These are phyloP conservation scores for Dispira simplex DNA, from an alignment of 192 early-diverging fungal genomes.

Conservation along the genomic window DNA sequence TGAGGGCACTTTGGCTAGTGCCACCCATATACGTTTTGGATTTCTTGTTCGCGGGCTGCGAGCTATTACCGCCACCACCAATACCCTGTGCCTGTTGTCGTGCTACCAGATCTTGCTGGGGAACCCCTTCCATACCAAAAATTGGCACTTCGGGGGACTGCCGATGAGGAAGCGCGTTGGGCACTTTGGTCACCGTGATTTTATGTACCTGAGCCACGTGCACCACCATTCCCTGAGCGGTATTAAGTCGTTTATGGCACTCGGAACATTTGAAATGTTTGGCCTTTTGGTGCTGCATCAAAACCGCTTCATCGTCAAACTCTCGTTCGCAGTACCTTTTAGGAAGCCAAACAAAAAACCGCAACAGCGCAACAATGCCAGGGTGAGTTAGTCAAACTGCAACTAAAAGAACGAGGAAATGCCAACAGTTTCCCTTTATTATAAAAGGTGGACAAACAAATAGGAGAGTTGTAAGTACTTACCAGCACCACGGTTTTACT, in stretches of 20 bases:
- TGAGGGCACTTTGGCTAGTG: slow-evolving; percentile 22
- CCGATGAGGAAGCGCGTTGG: slow-evolving; percentile 70
- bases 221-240: slow-evolving; percentile 77
- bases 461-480: slow-evolving; percentile 10
- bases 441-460: not conserved
- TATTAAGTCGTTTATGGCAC: slow-evolving; percentile 75
- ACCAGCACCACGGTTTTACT: slow-evolving; percentile 64
- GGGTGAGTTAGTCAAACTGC: not conserved
- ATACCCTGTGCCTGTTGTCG: slow-evolving; percentile 36
- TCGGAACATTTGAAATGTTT: slow-evolving; percentile 87
- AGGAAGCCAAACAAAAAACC: not conserved
- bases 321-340: slow-evolving; percentile 85
- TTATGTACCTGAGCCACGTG: slow-evolving; percentile 93
- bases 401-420: not conserved
- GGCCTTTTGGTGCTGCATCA: slow-evolving; percentile 84
- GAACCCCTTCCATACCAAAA: slow-evolving; percentile 89
- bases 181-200: slow-evolving; percentile 65
- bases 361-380: not conserved
- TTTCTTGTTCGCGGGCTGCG: slow-evolving; percentile 26
- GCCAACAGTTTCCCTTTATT: not conserved
- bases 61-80: slow-evolving; percentile 23
- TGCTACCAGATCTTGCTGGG: slow-evolving; percentile 54
- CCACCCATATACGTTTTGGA: slow-evolving; percentile 20
- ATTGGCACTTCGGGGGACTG: slow-evolving; percentile 83
- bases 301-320: slow-evolving; percentile 89